Conservation (phyloP, 306 rosid genomes). For the Medicago lupulina region DNA sequence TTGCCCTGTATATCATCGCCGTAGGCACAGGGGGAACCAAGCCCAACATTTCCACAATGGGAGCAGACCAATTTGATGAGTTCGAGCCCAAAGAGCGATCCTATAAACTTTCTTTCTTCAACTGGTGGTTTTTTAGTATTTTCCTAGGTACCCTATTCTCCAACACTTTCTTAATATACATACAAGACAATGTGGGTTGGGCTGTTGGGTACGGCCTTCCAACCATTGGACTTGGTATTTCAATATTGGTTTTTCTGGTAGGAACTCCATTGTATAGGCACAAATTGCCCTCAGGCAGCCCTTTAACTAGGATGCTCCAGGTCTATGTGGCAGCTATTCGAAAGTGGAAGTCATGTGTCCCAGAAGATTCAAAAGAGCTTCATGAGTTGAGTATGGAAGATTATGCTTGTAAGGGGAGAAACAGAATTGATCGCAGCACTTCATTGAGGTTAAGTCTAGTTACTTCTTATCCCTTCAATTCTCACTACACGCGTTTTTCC, state of each 20-base stretch:
- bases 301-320: conserved; percentile 60
- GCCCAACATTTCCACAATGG: conserved; percentile 91
- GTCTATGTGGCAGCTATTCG: conserved; percentile 62
- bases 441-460: conserved; percentile 58
- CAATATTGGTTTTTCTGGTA: conserved; percentile 61
- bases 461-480: conserved; percentile 1
- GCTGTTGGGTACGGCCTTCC: conserved; percentile 87
- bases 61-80: conserved; percentile 87
- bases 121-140: conserved; percentile 91
- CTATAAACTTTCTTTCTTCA: conserved; percentile 77
- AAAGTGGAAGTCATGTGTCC: conserved; percentile 58
- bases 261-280: conserved; percentile 78
- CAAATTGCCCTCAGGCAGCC: conserved; percentile 78
- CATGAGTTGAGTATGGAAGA: conserved; percentile 65
- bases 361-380: conserved; percentile 69
- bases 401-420: conserved; percentile 46
- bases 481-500: background rate
- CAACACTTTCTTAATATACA: conserved; percentile 69
- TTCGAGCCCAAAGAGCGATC: conserved; percentile 68
- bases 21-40: conserved; percentile 87
- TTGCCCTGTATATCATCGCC: conserved; percentile 71
- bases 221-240: conserved; percentile 65
- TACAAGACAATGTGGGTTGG: conserved; percentile 84
- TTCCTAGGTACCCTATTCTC: conserved; percentile 81
- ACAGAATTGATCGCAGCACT: conserved; percentile 57